Evolutionary conservation across 208 protist genomes (phyloP), one percentile per base, ranked within the genome.

Genomic region (Naegleria lovaniensis): DNA sequence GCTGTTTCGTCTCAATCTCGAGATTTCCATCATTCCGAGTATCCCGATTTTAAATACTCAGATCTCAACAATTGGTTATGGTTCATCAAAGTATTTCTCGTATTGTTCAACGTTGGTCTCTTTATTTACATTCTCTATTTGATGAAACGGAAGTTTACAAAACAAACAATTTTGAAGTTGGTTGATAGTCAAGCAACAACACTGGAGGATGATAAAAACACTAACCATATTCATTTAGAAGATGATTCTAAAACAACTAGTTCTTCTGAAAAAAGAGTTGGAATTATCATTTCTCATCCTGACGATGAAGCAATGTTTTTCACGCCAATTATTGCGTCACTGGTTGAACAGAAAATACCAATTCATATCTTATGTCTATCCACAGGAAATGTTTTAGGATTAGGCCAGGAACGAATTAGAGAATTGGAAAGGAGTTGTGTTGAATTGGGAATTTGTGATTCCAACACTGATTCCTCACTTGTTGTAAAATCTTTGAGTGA

Each of bases 331-430:
- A 48, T 87, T 48, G 38, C 33, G 1, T 87, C 83, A 40, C 38
- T 87, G 2, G 55, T 67, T 67, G 22, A 87, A n/a, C 39, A 41
- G 19, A 22, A 87, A 5, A n/a, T 87, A 29, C 6, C 15, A 36
- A 16, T 97, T 1, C 94, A 96, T 87, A 95, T 99, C n/a, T 93
- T 98, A 86, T 99, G 98, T 91, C 92, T 99, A 22, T 98, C 97
- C 5, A 98, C 93, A 88, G 98, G 98, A 90, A 96, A 97, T 91
- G 93, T 91, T 43, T 92, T 93, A 25, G 96, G 96, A 0, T 83
- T 95, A 6, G 97, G 98, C 19, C 91, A 93, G 59, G 88, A 92
- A 85, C 95, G 97, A 36, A 93, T 94, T 67, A 93, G 94, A 87
- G 97, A 99, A 92, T 92, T 99, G n/a, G 84, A 93, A 4, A 93